A percentile compares a stretch with the other conserved stretches of the same genome.
phyloP scores from a whole-genome alignment of 345 rosid species.

The Mercurialis annua region DNA sequence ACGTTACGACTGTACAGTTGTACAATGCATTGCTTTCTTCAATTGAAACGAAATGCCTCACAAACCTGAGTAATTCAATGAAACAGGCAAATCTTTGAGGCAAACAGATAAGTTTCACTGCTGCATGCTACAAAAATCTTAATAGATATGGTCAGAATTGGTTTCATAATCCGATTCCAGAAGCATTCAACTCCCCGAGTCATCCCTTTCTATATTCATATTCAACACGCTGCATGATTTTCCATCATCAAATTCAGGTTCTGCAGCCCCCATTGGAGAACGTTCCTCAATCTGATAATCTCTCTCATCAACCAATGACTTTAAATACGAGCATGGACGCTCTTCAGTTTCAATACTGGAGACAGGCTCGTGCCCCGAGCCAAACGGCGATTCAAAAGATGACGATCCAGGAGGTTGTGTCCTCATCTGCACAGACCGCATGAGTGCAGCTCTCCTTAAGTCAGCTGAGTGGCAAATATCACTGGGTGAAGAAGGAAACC shows the following conservation, averaged over 20 bases:
- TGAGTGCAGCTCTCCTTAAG: conserved; percentile 80
- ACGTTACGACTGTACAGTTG: not conserved
- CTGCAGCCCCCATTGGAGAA: conserved; percentile 42
- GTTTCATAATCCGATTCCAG: not conserved
- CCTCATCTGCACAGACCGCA: conserved; percentile 96
- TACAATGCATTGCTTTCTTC: not conserved
- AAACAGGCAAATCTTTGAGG: not conserved
- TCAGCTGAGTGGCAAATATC: conserved; percentile 97
- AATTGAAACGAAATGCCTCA: not conserved
- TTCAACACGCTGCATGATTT: conserved; percentile 47
- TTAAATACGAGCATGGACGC: conserved; percentile 49
- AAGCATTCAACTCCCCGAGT: conserved; percentile 18
- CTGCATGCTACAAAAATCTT: not conserved
- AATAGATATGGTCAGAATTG: not conserved
- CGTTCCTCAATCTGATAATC: conserved; percentile 52
- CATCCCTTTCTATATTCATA: conserved; percentile 42
- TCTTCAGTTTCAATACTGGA: conserved; percentile 55
- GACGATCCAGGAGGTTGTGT: conserved; percentile 56
- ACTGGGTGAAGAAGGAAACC: conserved; percentile 95
- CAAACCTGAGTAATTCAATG: not conserved
- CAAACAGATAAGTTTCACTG: not conserved
- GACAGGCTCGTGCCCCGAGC: conserved; percentile 48
- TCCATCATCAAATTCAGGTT: conserved; percentile 38
- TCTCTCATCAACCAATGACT: conserved; percentile 63
- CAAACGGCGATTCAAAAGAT: conserved; percentile 41